Base-by-base conservation (phyloP, 208 protist genomes). In the Crithidia bombi region DNA sequence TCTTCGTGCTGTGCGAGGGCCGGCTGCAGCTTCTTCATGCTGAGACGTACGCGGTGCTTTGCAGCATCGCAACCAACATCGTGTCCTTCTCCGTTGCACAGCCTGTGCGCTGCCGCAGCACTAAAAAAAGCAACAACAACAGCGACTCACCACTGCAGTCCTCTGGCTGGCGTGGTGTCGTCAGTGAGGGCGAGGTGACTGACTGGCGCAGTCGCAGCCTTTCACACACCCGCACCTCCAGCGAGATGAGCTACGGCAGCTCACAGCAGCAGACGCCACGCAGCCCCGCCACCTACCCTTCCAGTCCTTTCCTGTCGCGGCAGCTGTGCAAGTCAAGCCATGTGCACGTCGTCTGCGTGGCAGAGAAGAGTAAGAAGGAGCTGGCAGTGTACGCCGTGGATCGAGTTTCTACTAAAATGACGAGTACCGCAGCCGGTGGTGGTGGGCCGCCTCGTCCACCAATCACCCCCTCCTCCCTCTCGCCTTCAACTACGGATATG, bases 1-100 rank as follows among this genome's bases (percentile, higher is more conserved):
- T 92, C 26, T 90, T 94, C 75, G 89, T 86, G 21, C 71, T 88
- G 12, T 87, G 78, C 62, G 84, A 79, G 26, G 73, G 73, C 3
- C 56, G 71, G 12, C 74, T 94, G 55, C 71, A 55, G 14, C 62
- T 76, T 0, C 63, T 76, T 19, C 62, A 76, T 5, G 71, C 71
- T 5, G 71, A 76, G 44, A 70, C 63, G 30, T 76, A 76, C 47
- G 38, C 63, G 1, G n/a, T 70, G 3, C 63, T 76, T 32, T 43
- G 44, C 64, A 76, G 44, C 39, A 65, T 76, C 28, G 71, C 63
- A 15, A 38, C 39, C 17, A 59, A 76, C 30, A 46, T 59, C 1
- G 63, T 51, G 9, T 69, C 63, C 32, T 76, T 76, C 28, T 76
- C 71, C 12, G 63, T 76, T 5, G 71, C 71, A 3, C 47, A 30